phyloP scores from a whole-genome alignment of 768 basidiomycete species.

The Suillus hirtellus region DNA sequence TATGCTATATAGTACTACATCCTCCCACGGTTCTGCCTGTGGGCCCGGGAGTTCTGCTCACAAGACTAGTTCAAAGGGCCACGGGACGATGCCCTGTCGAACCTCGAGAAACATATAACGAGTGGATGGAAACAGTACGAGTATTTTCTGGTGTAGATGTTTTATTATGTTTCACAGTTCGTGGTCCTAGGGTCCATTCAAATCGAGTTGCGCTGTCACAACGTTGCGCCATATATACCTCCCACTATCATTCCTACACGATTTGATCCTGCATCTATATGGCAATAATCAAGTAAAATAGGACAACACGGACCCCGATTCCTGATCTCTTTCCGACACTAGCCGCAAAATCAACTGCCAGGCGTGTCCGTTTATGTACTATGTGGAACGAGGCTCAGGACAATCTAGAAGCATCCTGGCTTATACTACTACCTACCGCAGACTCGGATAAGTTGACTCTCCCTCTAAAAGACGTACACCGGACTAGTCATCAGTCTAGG shows the following conservation, averaged over 20 bases:
- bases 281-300: neutral
- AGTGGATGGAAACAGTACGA: neutral
- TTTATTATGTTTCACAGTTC: neutral
- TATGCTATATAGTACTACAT: too few relatives aligned
- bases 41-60: too few relatives aligned
- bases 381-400: neutral
- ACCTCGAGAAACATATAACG: constrained; percentile 15
- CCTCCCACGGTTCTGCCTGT: too few relatives aligned
- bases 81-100: constrained; percentile 26
- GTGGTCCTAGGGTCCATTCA: neutral
- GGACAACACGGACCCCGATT: neutral
- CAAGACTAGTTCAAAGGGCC: constrained; percentile 1
- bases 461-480: neutral
- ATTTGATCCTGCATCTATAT: neutral
- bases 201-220: neutral
- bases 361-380: neutral
- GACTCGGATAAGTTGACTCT: neutral
- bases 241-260: neutral
- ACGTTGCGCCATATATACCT: neutral
- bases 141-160: neutral
- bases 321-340: neutral
- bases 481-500: neutral
- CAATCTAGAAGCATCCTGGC: neutral
- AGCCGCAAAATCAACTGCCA: neutral
- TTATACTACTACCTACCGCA: neutral